Evolutionary conservation across 345 rosid genomes (phyloP).

Genomic region (Moricandia arvensis): DNA sequence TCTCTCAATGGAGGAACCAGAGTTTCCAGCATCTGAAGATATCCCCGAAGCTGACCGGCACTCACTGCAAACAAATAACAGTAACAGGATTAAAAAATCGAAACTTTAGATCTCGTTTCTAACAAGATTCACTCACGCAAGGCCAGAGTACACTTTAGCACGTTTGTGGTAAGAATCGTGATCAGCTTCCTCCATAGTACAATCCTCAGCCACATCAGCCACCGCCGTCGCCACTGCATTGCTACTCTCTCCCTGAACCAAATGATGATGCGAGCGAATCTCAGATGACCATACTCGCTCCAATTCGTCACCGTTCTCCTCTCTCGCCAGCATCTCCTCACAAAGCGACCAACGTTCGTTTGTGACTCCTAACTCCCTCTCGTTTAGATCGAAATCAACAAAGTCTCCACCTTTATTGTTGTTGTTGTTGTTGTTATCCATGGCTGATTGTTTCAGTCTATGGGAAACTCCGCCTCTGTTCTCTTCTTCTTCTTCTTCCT

Average conservation of each 20-base stretch:
- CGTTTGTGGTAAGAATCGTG: conserved; percentile 69
- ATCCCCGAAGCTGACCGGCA: conserved; percentile 27
- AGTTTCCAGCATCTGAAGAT: conserved; percentile 42
- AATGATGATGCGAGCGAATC: conserved; percentile 13
- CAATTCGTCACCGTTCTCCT: conserved; percentile 37
- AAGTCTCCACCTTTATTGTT: conserved; percentile 30
- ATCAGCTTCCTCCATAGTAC: conserved; percentile 39
- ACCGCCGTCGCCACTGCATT: conserved; percentile 18
- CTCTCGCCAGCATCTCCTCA: conserved; percentile 32
- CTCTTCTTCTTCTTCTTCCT: conserved; percentile 42
- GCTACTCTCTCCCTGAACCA: conserved; percentile 61
- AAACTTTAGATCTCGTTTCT: not conserved
- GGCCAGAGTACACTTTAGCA: conserved; percentile 62
- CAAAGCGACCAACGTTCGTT: too few relatives aligned
- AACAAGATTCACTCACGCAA: conserved; percentile 50
- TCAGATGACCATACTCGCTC: conserved; percentile 24
- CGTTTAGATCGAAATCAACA: conserved; percentile 37
- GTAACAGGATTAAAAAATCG: not conserved
- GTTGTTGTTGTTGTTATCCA: conserved; percentile 36
- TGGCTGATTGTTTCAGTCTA: conserved; percentile 25
- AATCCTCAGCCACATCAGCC: conserved; percentile 6
- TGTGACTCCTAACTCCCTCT: conserved; percentile 9
- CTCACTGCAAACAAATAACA: conserved; percentile 37
- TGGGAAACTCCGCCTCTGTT: conserved; percentile 21
- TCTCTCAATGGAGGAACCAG: conserved; percentile 40